Evolutionary conservation across 2,329 filamentous ascomycete species (phyloP).

Genomic region (Botrytis byssoidea): DNA sequence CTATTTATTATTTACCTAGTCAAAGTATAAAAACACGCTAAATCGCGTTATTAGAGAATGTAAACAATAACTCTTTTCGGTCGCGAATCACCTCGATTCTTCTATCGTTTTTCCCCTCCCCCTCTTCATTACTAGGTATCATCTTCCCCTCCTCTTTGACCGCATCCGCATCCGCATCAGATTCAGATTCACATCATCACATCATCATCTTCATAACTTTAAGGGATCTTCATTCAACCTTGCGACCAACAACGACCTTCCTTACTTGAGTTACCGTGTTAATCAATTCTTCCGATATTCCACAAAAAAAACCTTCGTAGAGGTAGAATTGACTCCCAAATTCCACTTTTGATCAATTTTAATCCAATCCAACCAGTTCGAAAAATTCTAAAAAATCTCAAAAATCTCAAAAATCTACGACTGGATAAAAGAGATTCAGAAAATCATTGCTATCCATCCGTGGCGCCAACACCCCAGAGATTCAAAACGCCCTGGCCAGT

Average conservation of each 20-base stretch:
- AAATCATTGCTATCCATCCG: background rate
- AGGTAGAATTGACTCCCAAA: background rate
- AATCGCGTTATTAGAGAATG: background rate
- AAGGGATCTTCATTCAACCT: slow-evolving; percentile 6
- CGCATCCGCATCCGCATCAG: background rate
- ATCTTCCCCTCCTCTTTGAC: background rate
- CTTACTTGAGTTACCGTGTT: background rate
- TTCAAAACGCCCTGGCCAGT: slow-evolving; percentile 15
- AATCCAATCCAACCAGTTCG: background rate
- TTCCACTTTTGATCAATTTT: slow-evolving; percentile 2
- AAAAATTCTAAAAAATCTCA: background rate
- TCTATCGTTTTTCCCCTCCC: background rate
- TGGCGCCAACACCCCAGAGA: slow-evolving; percentile 13
- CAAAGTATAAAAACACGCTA: slow-evolving; percentile 2
- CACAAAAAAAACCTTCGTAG: background rate
- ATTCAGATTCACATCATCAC: background rate
- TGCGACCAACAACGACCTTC: slow-evolving; percentile 6
- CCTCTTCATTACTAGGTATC: background rate
- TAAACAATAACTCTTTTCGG: slow-evolving; percentile 12
- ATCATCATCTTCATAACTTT: background rate
- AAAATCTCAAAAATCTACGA: background rate
- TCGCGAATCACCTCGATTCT: slow-evolving; percentile 1
- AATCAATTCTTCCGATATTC: slow-evolving; percentile 5
- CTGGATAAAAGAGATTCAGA: background rate
- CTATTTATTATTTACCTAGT: background rate